These are phyloP conservation scores for Usnea hakonensis DNA, from an alignment of 495 filamentous ascomycete genomes.

Conservation along the genomic window DNA sequence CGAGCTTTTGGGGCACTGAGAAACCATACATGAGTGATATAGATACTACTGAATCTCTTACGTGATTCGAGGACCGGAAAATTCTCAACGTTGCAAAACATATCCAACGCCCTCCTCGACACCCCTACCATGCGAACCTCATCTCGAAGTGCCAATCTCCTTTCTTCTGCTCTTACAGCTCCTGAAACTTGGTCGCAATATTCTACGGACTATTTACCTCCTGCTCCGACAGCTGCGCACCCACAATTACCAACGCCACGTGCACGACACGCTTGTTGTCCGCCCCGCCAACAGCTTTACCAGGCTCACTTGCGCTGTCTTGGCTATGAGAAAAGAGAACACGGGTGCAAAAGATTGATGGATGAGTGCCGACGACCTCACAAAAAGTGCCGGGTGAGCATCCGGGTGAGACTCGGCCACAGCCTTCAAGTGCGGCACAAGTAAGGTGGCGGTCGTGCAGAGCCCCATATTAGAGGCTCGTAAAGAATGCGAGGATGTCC, in stretches of 20 bases:
- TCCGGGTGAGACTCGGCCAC: constrained; percentile 32
- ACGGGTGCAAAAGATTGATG: constrained; percentile 17
- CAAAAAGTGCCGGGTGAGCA: constrained; percentile 16
- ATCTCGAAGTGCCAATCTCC: constrained; percentile 19
- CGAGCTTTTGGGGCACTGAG: too few relatives aligned
- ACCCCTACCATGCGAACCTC: constrained; percentile 16
- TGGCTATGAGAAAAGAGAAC: constrained; percentile 19
- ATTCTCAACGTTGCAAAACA: too few relatives aligned
- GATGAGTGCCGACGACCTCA: constrained; percentile 14
- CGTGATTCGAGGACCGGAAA: too few relatives aligned
- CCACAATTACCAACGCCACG: constrained; percentile 17
- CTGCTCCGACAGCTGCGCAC: constrained; percentile 12
- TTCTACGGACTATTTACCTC: constrained; percentile 14
- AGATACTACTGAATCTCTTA: too few relatives aligned
- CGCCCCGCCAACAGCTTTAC: constrained; percentile 16
- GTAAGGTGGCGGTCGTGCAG: constrained; percentile 37
- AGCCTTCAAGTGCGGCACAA: constrained; percentile 54
- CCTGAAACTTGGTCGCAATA: constrained; percentile 16
- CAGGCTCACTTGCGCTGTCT: constrained; percentile 20
- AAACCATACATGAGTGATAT: too few relatives aligned
- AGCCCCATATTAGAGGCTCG: constrained; percentile 20
- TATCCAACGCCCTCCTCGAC: too few relatives aligned
- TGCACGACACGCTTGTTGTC: constrained; percentile 19
- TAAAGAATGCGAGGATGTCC: constrained; percentile 19
- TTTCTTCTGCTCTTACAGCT: constrained; percentile 16